Evolutionary conservation across 176 grass and related monocot species (phyloP).

Genomic region (Metroxylon sagu): DNA sequence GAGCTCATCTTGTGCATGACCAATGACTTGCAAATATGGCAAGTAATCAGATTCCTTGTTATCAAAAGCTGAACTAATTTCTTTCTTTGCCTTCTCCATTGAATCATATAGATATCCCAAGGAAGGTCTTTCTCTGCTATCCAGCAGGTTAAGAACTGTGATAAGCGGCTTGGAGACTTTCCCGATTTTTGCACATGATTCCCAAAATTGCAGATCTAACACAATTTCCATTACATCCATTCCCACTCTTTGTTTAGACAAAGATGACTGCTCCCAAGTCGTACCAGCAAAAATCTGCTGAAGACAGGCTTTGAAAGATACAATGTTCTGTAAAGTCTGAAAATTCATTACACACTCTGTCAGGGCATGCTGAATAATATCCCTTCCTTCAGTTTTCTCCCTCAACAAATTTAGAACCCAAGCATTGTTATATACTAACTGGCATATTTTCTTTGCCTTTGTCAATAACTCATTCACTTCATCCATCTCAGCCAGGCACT

Average conservation of each 20-base stretch:
- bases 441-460: conserved; percentile 38
- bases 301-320: conserved; percentile 23
- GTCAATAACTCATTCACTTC: conserved; percentile 24
- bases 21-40: conserved; percentile 28
- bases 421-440: conserved; percentile 33
- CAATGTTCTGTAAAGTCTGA: conserved; percentile 27
- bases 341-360: conserved; percentile 27
- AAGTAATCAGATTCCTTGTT: conserved; percentile 24
- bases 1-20: conserved; percentile 22
- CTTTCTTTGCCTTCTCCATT: conserved; percentile 32
- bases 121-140: conserved; percentile 30
- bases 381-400: conserved; percentile 28
- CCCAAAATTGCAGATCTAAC: conserved; percentile 35
- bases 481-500: conserved; percentile 21
- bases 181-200: conserved; percentile 23
- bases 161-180: conserved; percentile 28
- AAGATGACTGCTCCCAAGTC: conserved; percentile 23
- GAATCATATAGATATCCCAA: conserved; percentile 38
- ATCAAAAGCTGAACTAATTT: conserved; percentile 29
- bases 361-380: conserved; percentile 21
- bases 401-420: conserved; percentile 31
- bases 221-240: conserved; percentile 27
- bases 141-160: conserved; percentile 12
- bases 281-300: conserved; percentile 30
- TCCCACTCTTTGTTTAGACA: conserved; percentile 18